phyloP scores from a whole-genome alignment of 805 yeast species.

The Metschnikowia proteae region DNA sequence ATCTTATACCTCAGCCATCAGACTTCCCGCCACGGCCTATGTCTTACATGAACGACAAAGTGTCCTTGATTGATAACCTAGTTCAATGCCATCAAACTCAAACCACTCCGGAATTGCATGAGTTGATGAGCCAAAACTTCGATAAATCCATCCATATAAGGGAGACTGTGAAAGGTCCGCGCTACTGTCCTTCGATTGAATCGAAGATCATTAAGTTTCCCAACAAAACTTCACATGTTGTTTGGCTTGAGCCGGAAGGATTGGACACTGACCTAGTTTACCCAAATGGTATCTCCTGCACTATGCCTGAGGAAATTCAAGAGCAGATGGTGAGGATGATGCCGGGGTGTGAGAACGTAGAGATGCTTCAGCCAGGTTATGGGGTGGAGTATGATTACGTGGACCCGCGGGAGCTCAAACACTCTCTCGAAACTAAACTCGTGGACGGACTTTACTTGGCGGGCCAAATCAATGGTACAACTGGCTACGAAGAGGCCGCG shows the following conservation, averaged over 20 bases:
- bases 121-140: slow-evolving; percentile 62
- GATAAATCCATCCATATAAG: slow-evolving; percentile 84
- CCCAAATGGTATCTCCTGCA: slow-evolving; percentile 94
- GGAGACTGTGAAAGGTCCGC: slow-evolving; percentile 92
- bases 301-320: slow-evolving; percentile 95
- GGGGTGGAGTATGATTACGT: slow-evolving; percentile 99
- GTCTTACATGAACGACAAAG: slow-evolving; percentile 75
- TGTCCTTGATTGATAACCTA: slow-evolving; percentile 54
- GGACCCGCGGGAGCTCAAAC: slow-evolving; percentile 82
- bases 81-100: slow-evolving; percentile 70
- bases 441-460: slow-evolving; percentile 81
- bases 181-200: slow-evolving; percentile 97
- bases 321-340: slow-evolving; percentile 66
- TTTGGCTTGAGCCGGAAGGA: slow-evolving; percentile 98
- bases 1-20: slow-evolving; percentile 69
- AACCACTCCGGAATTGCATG: slow-evolving; percentile 75
- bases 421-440: slow-evolving; percentile 75
- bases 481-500: slow-evolving; percentile 99
- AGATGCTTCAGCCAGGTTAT: slow-evolving; percentile 92
- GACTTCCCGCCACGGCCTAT: slow-evolving; percentile 86
- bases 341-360: slow-evolving; percentile 83
- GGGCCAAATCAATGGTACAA: slow-evolving; percentile 97
- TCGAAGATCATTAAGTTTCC: slow-evolving; percentile 79
- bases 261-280: slow-evolving; percentile 80
- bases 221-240: slow-evolving; percentile 68